Base-by-base conservation (phyloP, 177 flowering plant species). In the Telopea speciosissima region DNA sequence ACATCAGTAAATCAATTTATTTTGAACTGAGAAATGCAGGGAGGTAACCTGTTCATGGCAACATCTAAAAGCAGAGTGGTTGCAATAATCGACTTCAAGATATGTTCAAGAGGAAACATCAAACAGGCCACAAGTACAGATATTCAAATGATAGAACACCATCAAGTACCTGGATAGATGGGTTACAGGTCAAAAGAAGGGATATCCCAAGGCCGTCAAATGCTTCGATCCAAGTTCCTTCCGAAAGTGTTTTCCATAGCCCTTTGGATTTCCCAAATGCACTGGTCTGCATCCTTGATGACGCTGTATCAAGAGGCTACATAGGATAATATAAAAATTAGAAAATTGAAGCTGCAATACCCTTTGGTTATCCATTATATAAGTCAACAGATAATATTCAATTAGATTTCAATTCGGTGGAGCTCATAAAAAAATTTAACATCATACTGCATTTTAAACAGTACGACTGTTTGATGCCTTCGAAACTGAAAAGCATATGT, bases 221-320 rank as follows among this genome's bases (percentile, higher is more conserved):
- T 59, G 89, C 90, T 77, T 88, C 87, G 14, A 79, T 81, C 92
- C 92, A 91, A n/a, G 80, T 80, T 24, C 90, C 85, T 80, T 86
- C 87, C 1, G 95, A 78, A 69, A 93, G 89, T 12, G 88, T 89
- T 75, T 82, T 79, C 91, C 84, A 86, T 14, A 93, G 87, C 40
- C 97, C 92, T 80, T 90, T 93, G 49, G 96, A 93, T 80, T 91
- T 89, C 66, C 98, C 98, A 78, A 93, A 91, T 22, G 82, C 90
- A 81, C 96, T 87, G 67, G 96, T 93, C 81, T 91, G 97, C 97
- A 93, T 93, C 80, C 82, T 90, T 52, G 98, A 90, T 61, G 96
- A 84, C 60, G 96, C 96, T 72, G 90, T 88, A 83, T 92, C 97
- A 76, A 92, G 77, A 42, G 97, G 97, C 97, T 92, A 75, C 26